A percentile compares a stretch with the other conserved stretches of the same genome.
Evolutionary conservation across 1,284 basidiomycete genomes (phyloP).

Genomic region (Ganoderma lingzhi): DNA sequence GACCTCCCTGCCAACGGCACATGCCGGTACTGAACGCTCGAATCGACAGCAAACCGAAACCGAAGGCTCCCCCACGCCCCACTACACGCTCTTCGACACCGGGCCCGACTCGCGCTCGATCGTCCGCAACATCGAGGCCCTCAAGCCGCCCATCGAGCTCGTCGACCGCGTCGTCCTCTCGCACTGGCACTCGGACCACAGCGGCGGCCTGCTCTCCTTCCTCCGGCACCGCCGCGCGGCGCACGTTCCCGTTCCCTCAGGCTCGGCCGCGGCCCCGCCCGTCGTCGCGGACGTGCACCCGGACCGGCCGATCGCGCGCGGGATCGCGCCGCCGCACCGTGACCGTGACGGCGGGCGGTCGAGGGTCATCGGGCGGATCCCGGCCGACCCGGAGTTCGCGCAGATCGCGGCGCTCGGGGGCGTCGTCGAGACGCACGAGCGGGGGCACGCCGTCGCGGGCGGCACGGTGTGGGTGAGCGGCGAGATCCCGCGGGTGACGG

Average conservation of each 20-base stretch:
- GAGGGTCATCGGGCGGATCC: conserved; percentile 66
- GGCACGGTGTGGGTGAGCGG: conserved; percentile 79
- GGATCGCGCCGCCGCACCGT: conserved; percentile 59
- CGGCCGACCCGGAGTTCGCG: conserved; percentile 75
- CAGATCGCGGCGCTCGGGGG: conserved; percentile 67
- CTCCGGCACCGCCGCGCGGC: conserved; percentile 51
- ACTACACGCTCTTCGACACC: conserved; percentile 78
- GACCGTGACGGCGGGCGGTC: conserved; percentile 55
- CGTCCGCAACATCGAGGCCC: conserved; percentile 70
- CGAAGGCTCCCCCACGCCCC: conserved; percentile 41
- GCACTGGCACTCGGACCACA: conserved; percentile 89
- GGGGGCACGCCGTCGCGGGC: conserved; percentile 69
- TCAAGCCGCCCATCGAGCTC: conserved; percentile 61
- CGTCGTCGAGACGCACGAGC: conserved; percentile 58
- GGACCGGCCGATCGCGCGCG: conserved; percentile 74
- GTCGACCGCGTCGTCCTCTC: conserved; percentile 76
- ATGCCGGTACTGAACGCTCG: background rate
- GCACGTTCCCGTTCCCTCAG: conserved; percentile 2
- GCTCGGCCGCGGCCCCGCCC: conserved; percentile 35
- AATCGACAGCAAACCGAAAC: conserved; percentile 45
- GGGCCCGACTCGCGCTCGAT: conserved; percentile 81
- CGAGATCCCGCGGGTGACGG: conserved; percentile 75
- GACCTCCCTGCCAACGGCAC: background rate
- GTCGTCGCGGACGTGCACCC: conserved; percentile 80
- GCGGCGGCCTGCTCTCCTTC: conserved; percentile 74